phyloP scores from a whole-genome alignment of 305 asterid species.

The Solanum aculeatissimum region DNA sequence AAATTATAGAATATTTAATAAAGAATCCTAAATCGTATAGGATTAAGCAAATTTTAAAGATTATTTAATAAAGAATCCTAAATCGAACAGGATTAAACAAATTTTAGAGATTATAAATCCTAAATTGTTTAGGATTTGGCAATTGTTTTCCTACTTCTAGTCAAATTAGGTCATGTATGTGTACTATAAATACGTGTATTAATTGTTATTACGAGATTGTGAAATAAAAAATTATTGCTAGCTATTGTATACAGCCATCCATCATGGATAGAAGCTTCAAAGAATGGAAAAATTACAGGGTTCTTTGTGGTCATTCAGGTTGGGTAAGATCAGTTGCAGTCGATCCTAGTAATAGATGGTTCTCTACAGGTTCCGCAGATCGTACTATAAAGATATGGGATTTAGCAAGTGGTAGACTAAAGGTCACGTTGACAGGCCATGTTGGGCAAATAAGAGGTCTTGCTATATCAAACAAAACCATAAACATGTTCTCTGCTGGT shows the following conservation, averaged over 20 bases:
- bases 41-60: no score
- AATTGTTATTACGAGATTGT: background rate
- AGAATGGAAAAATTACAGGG: slow-evolving; percentile 11
- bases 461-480: slow-evolving; percentile 70
- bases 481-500: slow-evolving; percentile 93
- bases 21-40: no score
- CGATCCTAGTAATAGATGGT: slow-evolving; percentile 86
- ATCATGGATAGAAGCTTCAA: background rate
- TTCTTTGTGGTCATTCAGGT: slow-evolving; percentile 87
- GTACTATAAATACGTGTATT: no score
- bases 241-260: no score
- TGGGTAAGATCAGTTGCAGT: slow-evolving; percentile 92
- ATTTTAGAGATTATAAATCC: background rate
- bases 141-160: background rate
- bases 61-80: no score
- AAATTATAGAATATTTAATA: no score
- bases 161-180: background rate
- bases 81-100: no score
- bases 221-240: no score
- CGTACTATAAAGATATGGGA: slow-evolving; percentile 96
- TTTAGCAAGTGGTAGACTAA: slow-evolving; percentile 70
- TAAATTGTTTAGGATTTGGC: background rate
- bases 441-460: slow-evolving; percentile 86
- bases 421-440: slow-evolving; percentile 87
- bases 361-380: slow-evolving; percentile 91